These are phyloP conservation scores for Pogostemon cablin DNA, from an alignment of 257 asterid genomes.

Conservation along the genomic window DNA sequence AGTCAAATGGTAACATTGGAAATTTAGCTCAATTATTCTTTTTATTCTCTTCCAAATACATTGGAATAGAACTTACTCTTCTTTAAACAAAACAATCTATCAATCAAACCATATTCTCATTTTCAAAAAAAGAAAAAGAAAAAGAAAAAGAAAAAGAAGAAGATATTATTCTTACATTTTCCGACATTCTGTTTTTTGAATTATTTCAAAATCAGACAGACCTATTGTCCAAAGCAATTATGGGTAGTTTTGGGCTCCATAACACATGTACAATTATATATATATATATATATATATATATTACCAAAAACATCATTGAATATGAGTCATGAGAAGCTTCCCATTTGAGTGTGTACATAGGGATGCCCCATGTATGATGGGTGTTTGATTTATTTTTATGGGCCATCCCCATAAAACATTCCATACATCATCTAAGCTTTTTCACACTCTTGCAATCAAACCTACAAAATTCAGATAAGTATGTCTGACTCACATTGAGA, in stretches of 20 bases:
- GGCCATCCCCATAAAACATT: slow-evolving; percentile 22
- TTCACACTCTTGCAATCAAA: neutral
- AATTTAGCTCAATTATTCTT: too few species aligned
- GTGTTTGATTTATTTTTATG: slow-evolving; percentile 23
- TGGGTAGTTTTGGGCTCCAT: slow-evolving; percentile 32
- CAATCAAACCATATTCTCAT: neutral
- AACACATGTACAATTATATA: slow-evolving; percentile 18
- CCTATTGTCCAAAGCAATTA: slow-evolving; percentile 24
- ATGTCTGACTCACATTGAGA: too few species aligned
- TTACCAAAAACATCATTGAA: slow-evolving; percentile 20
- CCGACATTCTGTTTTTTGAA: slow-evolving; percentile 14
- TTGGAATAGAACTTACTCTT: too few species aligned
- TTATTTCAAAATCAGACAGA: slow-evolving; percentile 3
- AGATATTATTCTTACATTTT: neutral
- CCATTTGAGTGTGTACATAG: slow-evolving; percentile 21
- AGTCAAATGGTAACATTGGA: too few species aligned
- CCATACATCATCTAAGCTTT: slow-evolving; percentile 12
- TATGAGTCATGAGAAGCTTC: slow-evolving; percentile 14
- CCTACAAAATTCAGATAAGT: neutral
- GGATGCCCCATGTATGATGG: slow-evolving; percentile 15
- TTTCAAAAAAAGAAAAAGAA: neutral
- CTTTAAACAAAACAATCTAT: neutral
- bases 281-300: too few species aligned
- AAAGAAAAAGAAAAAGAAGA: neutral
- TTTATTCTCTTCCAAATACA: too few species aligned